These are phyloP conservation scores for Candida ficus DNA, from an alignment of 805 yeast species.

Conservation along the genomic window DNA sequence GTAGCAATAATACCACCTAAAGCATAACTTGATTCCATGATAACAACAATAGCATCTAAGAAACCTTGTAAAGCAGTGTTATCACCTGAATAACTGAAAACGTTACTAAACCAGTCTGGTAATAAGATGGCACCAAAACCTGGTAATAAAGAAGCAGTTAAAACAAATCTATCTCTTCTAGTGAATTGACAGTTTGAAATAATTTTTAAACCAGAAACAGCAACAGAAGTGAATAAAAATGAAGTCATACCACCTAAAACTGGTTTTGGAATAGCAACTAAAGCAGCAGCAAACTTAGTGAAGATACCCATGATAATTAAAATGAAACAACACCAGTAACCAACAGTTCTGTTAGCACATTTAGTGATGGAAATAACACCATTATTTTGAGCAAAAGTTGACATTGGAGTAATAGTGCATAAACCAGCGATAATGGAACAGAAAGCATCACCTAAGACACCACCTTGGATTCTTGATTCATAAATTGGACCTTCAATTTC, in stretches of 20 bases:
- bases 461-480: slow-evolving; percentile 89
- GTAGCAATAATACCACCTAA: slow-evolving; percentile 62
- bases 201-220: slow-evolving; percentile 67
- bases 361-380: slow-evolving; percentile 91
- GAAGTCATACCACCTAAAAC: slow-evolving; percentile 88
- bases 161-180: slow-evolving; percentile 67
- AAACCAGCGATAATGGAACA: slow-evolving; percentile 74
- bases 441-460: slow-evolving; percentile 83
- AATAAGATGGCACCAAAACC: slow-evolving; percentile 67
- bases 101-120: slow-evolving; percentile 55
- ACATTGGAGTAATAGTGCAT: slow-evolving; percentile 80
- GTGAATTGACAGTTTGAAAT: slow-evolving; percentile 50
- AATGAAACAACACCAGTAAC: slow-evolving; percentile 75
- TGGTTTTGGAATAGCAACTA: slow-evolving; percentile 74
- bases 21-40: slow-evolving; percentile 72
- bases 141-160: slow-evolving; percentile 58
- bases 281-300: slow-evolving; percentile 83
- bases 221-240: slow-evolving; percentile 69
- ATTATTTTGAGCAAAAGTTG: slow-evolving; percentile 91
- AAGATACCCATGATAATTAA: slow-evolving; percentile 83
- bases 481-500: slow-evolving; percentile 77
- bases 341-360: slow-evolving; percentile 81
- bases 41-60: slow-evolving; percentile 60
- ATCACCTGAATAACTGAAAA: slow-evolving; percentile 62
- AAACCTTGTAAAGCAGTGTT: slow-evolving; percentile 56